Conservation (phyloP, 1,284 basidiomycete species). For the Tilletiopsis washingtonensis region DNA sequence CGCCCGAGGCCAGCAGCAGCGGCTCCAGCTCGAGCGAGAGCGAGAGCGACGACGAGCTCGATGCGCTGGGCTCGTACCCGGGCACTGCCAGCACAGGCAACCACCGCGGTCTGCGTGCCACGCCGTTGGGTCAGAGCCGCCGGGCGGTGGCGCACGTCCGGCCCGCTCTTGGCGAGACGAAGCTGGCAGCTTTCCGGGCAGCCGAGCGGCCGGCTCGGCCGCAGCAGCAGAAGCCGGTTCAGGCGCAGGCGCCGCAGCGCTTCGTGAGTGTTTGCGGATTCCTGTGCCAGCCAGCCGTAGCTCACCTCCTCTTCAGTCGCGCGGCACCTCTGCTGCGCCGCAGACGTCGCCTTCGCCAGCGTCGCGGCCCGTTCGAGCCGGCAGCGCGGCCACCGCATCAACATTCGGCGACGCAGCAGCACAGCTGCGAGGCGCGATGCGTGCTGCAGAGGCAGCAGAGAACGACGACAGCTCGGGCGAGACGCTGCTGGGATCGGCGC, state of each 20-base stretch:
- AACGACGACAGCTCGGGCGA: constrained; percentile 1
- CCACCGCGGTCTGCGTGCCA: constrained; percentile 22
- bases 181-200: constrained; percentile 13
- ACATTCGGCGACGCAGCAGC: background rate
- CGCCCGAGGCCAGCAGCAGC: background rate
- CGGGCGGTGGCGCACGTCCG: constrained; percentile 14
- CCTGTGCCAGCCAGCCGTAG: constrained; percentile 12
- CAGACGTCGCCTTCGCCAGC: background rate
- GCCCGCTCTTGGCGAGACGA: constrained; percentile 19
- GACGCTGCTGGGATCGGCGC: background rate
- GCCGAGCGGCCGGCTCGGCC: background rate
- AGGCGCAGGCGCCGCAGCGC: background rate
- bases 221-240: background rate
- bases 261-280: constrained; percentile 14
- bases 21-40: constrained; percentile 10
- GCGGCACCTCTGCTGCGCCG: no score
- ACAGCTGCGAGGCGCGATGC: background rate
- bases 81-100: constrained; percentile 23
- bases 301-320: no score
- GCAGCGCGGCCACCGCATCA: background rate
- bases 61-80: constrained; percentile 6
- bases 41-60: constrained; percentile 13
- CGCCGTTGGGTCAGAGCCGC: constrained; percentile 16
- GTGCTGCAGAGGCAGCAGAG: background rate
- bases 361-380: no score